These are phyloP conservation scores for Phyllosticta paracitricarpa DNA, from an alignment of 2,329 filamentous ascomycete species.

Conservation along the genomic window DNA sequence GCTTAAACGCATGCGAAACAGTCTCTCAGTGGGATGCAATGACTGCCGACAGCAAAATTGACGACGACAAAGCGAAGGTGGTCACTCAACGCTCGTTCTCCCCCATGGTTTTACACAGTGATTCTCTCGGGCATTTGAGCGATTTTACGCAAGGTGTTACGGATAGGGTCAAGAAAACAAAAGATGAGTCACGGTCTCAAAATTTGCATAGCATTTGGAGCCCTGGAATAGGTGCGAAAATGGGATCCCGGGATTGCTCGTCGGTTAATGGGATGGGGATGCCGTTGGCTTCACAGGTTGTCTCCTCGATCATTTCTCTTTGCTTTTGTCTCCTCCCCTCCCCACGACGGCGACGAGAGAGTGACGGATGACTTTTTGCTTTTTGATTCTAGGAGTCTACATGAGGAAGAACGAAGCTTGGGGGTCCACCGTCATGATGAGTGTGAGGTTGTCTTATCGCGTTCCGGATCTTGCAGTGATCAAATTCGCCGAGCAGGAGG, in stretches of 20 bases:
- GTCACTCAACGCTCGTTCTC: background rate
- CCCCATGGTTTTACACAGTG: conserved; percentile 5
- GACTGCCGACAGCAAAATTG: background rate
- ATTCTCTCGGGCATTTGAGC: conserved; percentile 11
- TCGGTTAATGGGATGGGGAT: conserved; percentile 1
- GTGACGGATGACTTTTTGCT: background rate
- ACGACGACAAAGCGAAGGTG: background rate
- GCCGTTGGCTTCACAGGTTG: background rate
- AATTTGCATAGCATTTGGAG: conserved; percentile 11
- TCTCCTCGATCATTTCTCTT: background rate
- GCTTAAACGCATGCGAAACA: background rate
- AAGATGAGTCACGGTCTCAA: conserved; percentile 6
- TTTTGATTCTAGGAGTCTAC: background rate
- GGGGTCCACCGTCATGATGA: background rate
- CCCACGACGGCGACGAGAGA: background rate
- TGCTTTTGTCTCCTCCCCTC: background rate
- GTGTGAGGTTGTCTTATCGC: background rate
- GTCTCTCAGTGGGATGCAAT: background rate
- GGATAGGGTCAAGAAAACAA: background rate
- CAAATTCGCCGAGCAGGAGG: background rate
- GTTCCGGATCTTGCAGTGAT: background rate
- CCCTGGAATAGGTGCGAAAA: conserved; percentile 9
- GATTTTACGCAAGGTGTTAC: conserved; percentile 7
- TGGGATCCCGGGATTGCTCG: background rate
- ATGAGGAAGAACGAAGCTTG: background rate